These are phyloP conservation scores for Chaetomium fimeti DNA, from an alignment of 495 filamentous ascomycete genomes.

Conservation along the genomic window DNA sequence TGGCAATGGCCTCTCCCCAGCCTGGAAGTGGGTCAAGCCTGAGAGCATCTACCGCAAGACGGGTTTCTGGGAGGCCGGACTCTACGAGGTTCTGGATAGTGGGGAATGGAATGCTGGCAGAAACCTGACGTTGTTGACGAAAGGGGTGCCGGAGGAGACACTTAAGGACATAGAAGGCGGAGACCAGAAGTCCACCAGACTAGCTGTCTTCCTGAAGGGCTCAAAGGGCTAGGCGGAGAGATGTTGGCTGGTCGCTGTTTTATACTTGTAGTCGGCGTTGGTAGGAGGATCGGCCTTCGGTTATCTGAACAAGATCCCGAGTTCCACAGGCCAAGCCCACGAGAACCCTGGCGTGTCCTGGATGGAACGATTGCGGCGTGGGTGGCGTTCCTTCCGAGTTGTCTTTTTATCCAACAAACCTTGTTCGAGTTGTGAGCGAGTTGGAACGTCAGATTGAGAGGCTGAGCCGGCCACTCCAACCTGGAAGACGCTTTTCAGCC, in stretches of 20 bases:
- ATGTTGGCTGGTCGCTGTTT: neutral
- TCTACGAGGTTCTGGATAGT: neutral
- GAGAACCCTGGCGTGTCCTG: neutral
- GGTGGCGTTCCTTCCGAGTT: neutral
- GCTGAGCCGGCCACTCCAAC: no score
- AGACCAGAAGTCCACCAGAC: no score
- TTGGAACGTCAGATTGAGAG: neutral
- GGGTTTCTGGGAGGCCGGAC: neutral
- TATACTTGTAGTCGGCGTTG: neutral
- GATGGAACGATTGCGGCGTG: neutral
- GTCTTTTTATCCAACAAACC: neutral
- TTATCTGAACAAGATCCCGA: neutral
- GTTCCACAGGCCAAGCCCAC: neutral
- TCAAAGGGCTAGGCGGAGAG: no score
- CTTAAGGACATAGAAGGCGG: neutral
- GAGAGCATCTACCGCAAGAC: neutral
- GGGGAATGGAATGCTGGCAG: slow-evolving; percentile 5
- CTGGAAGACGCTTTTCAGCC: no score
- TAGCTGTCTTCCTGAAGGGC: no score
- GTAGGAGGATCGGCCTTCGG: neutral
- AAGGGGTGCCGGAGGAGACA: neutral
- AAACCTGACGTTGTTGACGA: neutral
- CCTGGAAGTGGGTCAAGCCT: slow-evolving; percentile 6
- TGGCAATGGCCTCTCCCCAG: neutral
- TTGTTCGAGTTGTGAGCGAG: no score